Percentiles rank a stretch among this genome's conserved stretches.
These are phyloP conservation scores for Rhizopogon vesiculosus DNA, from an alignment of 768 basidiomycete genomes.

Conservation along the genomic window DNA sequence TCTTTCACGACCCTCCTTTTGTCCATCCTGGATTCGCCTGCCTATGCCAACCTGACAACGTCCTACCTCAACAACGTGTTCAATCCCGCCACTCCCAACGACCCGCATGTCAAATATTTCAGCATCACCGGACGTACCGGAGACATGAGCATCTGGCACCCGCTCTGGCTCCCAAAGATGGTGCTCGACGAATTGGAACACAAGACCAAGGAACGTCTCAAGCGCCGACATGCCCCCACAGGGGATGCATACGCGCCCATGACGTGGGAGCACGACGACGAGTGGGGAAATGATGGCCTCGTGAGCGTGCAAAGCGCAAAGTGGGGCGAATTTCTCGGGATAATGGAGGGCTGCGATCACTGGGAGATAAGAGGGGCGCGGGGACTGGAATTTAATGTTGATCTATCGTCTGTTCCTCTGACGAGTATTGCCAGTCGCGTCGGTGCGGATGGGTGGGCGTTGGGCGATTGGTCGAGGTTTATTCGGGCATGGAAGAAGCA, in stretches of 20 bases:
- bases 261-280: conserved; percentile 43
- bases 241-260: conserved; percentile 22
- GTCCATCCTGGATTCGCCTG: conserved; percentile 90
- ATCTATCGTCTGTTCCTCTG: conserved; percentile 49
- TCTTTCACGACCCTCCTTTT: conserved; percentile 86
- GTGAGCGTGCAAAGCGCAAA: conserved; percentile 89
- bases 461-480: conserved; percentile 58
- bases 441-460: conserved; percentile 40
- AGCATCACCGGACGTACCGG: conserved; percentile 80
- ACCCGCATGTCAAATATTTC: conserved; percentile 84
- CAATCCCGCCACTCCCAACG: conserved; percentile 78
- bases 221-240: conserved; percentile 28
- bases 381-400: conserved; percentile 66
- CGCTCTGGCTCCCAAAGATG: conserved; percentile 95
- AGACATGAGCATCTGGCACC: conserved; percentile 77
- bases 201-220: conserved; percentile 43
- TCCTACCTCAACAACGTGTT: conserved; percentile 73
- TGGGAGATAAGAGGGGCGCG: conserved; percentile 92
- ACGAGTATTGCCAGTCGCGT: conserved; percentile 28
- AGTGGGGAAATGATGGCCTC: conserved; percentile 88
- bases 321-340: conserved; percentile 95
- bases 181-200: conserved; percentile 85
- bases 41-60: conserved; percentile 91
- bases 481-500: conserved; percentile 58
- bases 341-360: conserved; percentile 87